Conservation (phyloP, 1,139 yeast species). For the Yamadazyma blattariae region DNA sequence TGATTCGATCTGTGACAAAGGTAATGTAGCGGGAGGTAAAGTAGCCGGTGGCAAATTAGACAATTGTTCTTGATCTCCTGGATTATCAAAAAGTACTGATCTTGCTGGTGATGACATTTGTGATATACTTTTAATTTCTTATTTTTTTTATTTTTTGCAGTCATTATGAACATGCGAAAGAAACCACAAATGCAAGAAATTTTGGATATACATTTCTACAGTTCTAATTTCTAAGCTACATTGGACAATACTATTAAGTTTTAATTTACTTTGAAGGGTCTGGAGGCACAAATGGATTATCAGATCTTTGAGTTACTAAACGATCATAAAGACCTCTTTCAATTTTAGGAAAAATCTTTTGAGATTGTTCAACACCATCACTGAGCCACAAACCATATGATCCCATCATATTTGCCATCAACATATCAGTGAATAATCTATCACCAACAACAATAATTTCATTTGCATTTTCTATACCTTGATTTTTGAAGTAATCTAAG, state of each 20-base stretch:
- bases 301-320: conserved; percentile 21
- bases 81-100: conserved; percentile 4
- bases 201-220: no score
- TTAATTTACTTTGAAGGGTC: conserved; percentile 13
- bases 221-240: no score
- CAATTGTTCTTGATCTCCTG: conserved; percentile 1
- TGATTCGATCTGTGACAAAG: conserved; percentile 1
- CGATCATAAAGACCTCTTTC: conserved; percentile 46
- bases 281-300: conserved; percentile 27
- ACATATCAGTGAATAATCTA: conserved; percentile 81
- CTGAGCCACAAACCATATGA: conserved; percentile 80
- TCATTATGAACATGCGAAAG: no score
- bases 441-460: conserved; percentile 90
- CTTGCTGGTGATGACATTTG: conserved; percentile 1
- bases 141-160: no score
- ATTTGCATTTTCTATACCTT: conserved; percentile 47
- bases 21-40: no score
- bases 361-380: conserved; percentile 66
- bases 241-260: background rate
- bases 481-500: conserved; percentile 49
- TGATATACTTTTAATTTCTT: no score
- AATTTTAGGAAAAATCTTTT: conserved; percentile 47
- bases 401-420: conserved; percentile 95
- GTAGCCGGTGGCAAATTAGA: no score
- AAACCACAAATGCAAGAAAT: no score